Conservation (phyloP, 208 protist species). For the Wallacemonas collosoma region DNA sequence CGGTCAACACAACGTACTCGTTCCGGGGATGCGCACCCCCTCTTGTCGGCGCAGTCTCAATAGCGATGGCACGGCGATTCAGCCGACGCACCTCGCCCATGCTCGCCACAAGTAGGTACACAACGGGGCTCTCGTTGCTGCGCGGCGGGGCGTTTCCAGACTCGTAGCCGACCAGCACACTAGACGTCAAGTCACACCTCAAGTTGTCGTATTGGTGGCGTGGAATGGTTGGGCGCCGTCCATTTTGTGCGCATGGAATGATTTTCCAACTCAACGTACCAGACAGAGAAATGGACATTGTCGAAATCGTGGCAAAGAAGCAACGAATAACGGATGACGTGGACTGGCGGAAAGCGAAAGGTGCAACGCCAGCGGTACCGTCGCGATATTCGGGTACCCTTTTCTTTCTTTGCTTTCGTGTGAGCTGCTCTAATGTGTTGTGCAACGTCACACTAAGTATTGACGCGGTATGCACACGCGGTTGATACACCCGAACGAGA, state of each 20-base stretch:
- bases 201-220: conserved; percentile 9
- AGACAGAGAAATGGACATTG: conserved; percentile 28
- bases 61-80: conserved; percentile 1
- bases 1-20: conserved; percentile 15
- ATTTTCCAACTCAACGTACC: conserved; percentile 15
- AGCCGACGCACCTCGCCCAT: conserved; percentile 14
- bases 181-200: conserved; percentile 2
- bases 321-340: background rate
- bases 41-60: conserved; percentile 9
- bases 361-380: no score
- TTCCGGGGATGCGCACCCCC: conserved; percentile 1
- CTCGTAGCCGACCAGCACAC: conserved; percentile 14
- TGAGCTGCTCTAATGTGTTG: no score
- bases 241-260: conserved; percentile 3
- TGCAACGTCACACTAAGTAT: no score
- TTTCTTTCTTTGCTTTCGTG: no score
- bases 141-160: background rate
- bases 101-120: conserved; percentile 14
- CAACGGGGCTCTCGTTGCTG: background rate
- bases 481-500: background rate
- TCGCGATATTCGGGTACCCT: no score
- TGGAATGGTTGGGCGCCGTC: background rate
- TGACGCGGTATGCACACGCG: no score
- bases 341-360: background rate
- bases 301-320: background rate